Base-by-base conservation (phyloP, 2,329 filamentous ascomycete genomes). In the Microsporum audouinii region DNA sequence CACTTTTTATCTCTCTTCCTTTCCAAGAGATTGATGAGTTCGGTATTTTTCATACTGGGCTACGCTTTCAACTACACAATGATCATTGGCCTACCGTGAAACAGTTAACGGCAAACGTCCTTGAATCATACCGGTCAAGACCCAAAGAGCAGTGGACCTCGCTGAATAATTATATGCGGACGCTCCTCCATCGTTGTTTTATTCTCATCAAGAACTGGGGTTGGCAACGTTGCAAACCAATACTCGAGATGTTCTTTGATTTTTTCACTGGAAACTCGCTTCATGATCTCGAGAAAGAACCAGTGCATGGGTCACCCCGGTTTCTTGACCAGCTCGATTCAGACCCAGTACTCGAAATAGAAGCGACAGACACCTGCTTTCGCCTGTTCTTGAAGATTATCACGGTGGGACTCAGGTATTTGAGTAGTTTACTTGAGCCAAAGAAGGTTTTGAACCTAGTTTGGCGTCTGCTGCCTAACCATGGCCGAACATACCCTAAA, bases 371-470 rank as follows among this genome's bases (percentile, higher is more conserved):
- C 61, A 75, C 73, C 23, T 79, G 81, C 8, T 86, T 85, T 60
- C 80, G 83, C 65, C 79, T 84, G 3, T 78, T 84, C 62, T 71
- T 86, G 41, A 86, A 85, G 68, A 78, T 80, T 51, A 72, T 84
- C 23, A 80, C 75, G 14, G 71, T 74, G 41, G 79, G 80, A 5
- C 68, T 85, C 5, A 73, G 71, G 23, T 75, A 75, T 6, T 75
- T 85, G 74, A 72, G 71, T 12, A 60, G 69, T 17, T 60, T 73
- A 0, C 80, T 82, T 64, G 68, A 76, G 5, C 77, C 79, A 56
- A 84, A 80, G 64, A 83, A 80, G 67, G 76, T 85, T 57, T 76
- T 77, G 14, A 80, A 81, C 61, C 77, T 83, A 60, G 78, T 80
- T 2, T 84, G 80, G 75, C 78, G 83, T 29, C 75, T 82, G 29